These are phyloP conservation scores for Blastosporella zonata DNA, from an alignment of 1,284 basidiomycete species.

Conservation along the genomic window DNA sequence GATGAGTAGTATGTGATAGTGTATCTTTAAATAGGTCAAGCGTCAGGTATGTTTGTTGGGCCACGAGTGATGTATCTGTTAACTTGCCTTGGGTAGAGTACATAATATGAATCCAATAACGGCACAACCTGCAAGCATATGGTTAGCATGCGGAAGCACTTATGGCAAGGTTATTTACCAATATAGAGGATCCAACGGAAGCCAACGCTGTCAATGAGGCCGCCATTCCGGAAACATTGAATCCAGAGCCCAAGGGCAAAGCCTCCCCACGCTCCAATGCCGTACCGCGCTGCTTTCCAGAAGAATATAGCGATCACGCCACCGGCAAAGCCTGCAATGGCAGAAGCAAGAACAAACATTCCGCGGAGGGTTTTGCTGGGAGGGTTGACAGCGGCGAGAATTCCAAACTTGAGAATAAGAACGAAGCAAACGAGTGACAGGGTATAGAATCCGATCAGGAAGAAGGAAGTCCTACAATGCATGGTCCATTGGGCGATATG, in stretches of 20 bases:
- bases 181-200: constrained; percentile 88
- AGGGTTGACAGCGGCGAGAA: constrained; percentile 76
- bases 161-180: constrained; percentile 43
- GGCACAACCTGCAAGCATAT: constrained; percentile 41
- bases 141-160: constrained; percentile 17
- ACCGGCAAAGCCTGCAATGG: constrained; percentile 79
- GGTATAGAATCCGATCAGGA: constrained; percentile 88
- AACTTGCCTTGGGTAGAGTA: constrained; percentile 55
- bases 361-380: constrained; percentile 79
- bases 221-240: constrained; percentile 80
- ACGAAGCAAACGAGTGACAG: constrained; percentile 83
- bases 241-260: constrained; percentile 86
- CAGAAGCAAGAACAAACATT: constrained; percentile 83
- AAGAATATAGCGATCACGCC: constrained; percentile 88
- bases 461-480: constrained; percentile 79
- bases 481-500: constrained; percentile 12
- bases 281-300: constrained; percentile 83
- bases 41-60: constrained; percentile 10
- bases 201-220: constrained; percentile 73
- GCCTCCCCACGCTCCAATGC: constrained; percentile 87
- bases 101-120: constrained; percentile 61
- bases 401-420: constrained; percentile 88
- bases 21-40: constrained; percentile 40
- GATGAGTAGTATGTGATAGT: constrained; percentile 78
- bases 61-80: neutral